Conservation (phyloP, 768 basidiomycete genomes). For the Amanita jacksonii region DNA sequence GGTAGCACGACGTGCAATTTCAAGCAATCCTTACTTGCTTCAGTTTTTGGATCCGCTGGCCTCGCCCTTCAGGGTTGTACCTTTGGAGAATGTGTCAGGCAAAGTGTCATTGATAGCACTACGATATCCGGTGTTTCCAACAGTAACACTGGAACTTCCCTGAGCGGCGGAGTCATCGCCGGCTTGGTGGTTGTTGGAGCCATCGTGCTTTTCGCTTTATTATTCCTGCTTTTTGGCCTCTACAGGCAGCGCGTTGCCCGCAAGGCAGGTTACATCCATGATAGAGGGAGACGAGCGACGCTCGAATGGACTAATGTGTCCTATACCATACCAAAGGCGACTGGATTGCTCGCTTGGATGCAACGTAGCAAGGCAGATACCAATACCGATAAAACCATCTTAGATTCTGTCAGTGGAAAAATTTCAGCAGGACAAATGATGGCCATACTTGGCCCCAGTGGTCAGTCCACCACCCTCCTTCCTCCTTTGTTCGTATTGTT, state of each 20-base stretch:
- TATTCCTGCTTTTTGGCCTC: conserved; percentile 54
- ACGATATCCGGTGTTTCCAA: conserved; percentile 25
- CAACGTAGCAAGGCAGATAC: conserved; percentile 10
- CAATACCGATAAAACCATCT: conserved; percentile 50
- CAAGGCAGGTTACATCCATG: conserved; percentile 9
- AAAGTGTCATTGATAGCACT: conserved; percentile 61
- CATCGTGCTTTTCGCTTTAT: conserved; percentile 47
- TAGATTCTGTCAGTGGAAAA: conserved; percentile 60
- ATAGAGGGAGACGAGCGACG: not conserved
- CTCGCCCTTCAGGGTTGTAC: conserved; percentile 64
- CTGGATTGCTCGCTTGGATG: conserved; percentile 11
- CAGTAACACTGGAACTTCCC: conserved; percentile 27
- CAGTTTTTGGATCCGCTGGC: conserved; percentile 65
- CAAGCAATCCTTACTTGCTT: conserved; percentile 57
- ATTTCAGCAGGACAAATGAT: conserved; percentile 79
- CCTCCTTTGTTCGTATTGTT: not conserved
- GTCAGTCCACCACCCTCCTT: conserved; percentile 24
- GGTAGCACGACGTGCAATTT: conserved; percentile 61
- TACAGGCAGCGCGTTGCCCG: conserved; percentile 55
- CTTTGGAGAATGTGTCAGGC: conserved; percentile 85
- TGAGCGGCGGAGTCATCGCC: conserved; percentile 81
- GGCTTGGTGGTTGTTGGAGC: conserved; percentile 80
- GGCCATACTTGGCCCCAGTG: conserved; percentile 89
- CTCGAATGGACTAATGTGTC: conserved; percentile 61
- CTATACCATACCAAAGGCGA: conserved; percentile 42